Evolutionary conservation across 2,329 filamentous ascomycete species (phyloP).

Genomic region (Fusarium mundagurra): DNA sequence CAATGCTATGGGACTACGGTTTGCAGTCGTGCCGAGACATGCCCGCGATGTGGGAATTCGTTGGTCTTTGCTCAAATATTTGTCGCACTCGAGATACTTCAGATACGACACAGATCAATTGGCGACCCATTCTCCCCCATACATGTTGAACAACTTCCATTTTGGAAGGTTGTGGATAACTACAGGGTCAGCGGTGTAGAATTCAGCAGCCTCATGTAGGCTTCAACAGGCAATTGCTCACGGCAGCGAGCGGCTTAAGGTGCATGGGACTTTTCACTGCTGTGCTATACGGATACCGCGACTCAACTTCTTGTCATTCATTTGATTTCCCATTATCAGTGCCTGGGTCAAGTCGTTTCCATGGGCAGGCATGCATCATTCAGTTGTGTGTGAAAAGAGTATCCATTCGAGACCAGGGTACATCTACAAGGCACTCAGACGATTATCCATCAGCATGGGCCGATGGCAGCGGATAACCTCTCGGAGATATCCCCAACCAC

Average conservation of each 20-base stretch:
- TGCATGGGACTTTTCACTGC: neutral
- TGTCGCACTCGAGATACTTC: neutral
- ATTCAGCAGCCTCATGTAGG: constrained; percentile 4
- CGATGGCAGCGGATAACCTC: constrained; percentile 32
- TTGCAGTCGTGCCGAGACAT: constrained; percentile 35
- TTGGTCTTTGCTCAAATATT: constrained; percentile 7
- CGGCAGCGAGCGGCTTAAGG: neutral
- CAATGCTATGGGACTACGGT: constrained; percentile 11
- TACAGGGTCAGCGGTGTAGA: constrained; percentile 7
- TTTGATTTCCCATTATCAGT: neutral
- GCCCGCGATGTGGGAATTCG: constrained; percentile 13
- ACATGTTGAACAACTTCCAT: constrained; percentile 21
- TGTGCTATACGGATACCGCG: neutral
- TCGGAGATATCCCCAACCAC: constrained; percentile 19
- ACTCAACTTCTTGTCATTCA: neutral
- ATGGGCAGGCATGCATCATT: constrained; percentile 1
- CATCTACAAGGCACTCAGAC: constrained; percentile 38
- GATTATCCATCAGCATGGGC: constrained; percentile 42
- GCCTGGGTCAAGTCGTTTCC: constrained; percentile 17
- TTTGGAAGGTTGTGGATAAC: constrained; percentile 24
- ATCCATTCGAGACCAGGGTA: constrained; percentile 5
- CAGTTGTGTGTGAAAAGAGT: constrained; percentile 15
- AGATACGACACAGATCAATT: constrained; percentile 7
- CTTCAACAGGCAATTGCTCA: constrained; percentile 1
- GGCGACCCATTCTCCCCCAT: constrained; percentile 12